Conservation (phyloP, 805 yeast species). For the Candida methanosorbosa region DNA sequence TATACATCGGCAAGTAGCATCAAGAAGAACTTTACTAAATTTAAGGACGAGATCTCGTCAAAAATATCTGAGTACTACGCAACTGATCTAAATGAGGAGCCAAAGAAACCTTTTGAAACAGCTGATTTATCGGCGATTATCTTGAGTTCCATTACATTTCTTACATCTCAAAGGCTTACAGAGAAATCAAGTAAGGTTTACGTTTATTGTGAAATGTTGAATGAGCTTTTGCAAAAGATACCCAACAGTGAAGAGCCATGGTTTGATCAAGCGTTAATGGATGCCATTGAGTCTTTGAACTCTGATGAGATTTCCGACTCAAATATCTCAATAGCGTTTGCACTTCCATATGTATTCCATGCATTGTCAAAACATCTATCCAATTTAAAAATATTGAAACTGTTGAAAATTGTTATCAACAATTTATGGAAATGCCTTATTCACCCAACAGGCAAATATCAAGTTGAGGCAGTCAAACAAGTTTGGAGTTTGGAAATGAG, state of each 20-base stretch:
- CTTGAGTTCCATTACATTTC: slow-evolving; percentile 21
- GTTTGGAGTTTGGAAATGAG: slow-evolving; percentile 54
- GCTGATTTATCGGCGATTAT: slow-evolving; percentile 36
- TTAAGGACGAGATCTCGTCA: slow-evolving; percentile 3
- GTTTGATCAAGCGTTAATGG: slow-evolving; percentile 18
- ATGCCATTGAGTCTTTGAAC: slow-evolving; percentile 18
- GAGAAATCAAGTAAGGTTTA: slow-evolving; percentile 17
- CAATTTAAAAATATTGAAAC: slow-evolving; percentile 24
- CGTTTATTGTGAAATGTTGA: slow-evolving; percentile 25
- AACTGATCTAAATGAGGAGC: slow-evolving; percentile 1
- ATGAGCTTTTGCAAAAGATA: slow-evolving; percentile 32
- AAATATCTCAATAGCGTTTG: slow-evolving; percentile 29
- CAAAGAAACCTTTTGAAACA: slow-evolving; percentile 29
- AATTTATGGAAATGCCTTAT: slow-evolving; percentile 49
- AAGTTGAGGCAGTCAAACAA: slow-evolving; percentile 61
- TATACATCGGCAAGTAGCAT: slow-evolving; percentile 4
- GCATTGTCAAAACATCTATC: slow-evolving; percentile 23
- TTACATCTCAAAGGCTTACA: slow-evolving; percentile 9
- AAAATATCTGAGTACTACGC: slow-evolving; percentile 12
- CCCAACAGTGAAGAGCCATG: slow-evolving; percentile 29
- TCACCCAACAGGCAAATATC: slow-evolving; percentile 43
- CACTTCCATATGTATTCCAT: slow-evolving; percentile 31
- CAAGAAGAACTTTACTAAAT: slow-evolving; percentile 6
- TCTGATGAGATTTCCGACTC: slow-evolving; percentile 4
- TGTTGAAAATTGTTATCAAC: slow-evolving; percentile 32